Evolutionary conservation across 768 basidiomycete species (phyloP).

Genomic region (Lentinula edodes): DNA sequence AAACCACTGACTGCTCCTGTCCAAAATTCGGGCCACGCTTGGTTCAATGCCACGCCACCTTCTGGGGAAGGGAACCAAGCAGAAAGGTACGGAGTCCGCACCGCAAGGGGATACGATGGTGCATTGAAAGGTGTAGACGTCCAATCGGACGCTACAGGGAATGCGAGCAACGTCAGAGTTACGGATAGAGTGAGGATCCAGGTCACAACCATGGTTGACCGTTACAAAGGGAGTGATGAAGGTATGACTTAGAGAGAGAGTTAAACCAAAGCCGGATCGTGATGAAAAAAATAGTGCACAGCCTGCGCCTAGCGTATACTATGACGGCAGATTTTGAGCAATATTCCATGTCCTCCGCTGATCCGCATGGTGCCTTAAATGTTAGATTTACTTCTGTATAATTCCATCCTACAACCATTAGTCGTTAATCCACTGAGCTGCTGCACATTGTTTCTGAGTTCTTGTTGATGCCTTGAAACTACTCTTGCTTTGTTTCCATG

Average conservation of each 20-base stretch:
- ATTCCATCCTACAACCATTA: no score
- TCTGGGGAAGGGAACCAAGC: conserved; percentile 3
- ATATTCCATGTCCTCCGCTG: no score
- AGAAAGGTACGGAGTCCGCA: conserved; percentile 5
- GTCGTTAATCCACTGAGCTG: no score
- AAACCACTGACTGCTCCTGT: conserved; percentile 30
- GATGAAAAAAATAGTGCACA: not conserved
- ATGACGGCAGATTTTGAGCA: no score
- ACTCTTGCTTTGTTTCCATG: no score
- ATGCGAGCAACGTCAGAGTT: not conserved
- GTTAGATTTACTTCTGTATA: no score
- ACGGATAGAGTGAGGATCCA: not conserved
- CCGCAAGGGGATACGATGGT: conserved; percentile 5
- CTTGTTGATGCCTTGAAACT: no score
- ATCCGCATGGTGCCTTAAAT: no score
- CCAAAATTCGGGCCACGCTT: conserved; percentile 45
- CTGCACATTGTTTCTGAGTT: no score
- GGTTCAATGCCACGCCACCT: conserved; percentile 1
- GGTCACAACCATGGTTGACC: not conserved
- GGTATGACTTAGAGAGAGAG: no score
- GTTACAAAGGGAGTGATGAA: not conserved
- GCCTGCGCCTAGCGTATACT: not conserved
- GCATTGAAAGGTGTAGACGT: conserved; percentile 5
- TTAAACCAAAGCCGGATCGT: no score
- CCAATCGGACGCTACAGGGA: not conserved